Evolutionary conservation across 441 rosid genomes (phyloP), one percentile per base, ranked within the genome.

Genomic region (Erodium texanum): DNA sequence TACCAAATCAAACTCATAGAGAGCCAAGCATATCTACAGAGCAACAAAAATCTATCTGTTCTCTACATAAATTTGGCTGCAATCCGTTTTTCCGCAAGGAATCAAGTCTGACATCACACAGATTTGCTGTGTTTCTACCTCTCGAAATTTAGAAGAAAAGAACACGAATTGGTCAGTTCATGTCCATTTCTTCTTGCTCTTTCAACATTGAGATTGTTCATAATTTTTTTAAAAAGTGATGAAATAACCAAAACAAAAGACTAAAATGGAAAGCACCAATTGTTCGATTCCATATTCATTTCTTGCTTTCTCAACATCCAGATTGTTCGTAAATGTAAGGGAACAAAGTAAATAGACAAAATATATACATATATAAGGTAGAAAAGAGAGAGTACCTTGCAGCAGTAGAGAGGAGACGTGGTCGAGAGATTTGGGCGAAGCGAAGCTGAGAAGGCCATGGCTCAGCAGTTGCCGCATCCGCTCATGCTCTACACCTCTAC

Each of bases 401-500:
- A 72, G 76, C 59, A 59, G 73, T 70, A 74, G 71, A 68, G 79
- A 68, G 78, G 71, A 1, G 71, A 73, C 36, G 69, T 16, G 24
- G 83, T 38, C 10, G 83, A 68, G 38, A 80, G 78, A 63, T 48
- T 76, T 41, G 74, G 77, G 71, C 81, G 83, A 65, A 85, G 24
- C 68, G 81, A 73, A 61, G 81, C 83, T 50, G 87, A 78, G 71
- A 77, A 82, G 65, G 83, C 87, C 97, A 89, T 89, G 74, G 7
- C 68, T 66, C 41, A 54, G 9, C 56, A 48, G 7, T 18, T 12
- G 58, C 58, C 73, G 63, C 75, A 71, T 75, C 58, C 70, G 62
- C 24, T 22, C 63, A 8, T 36, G 52, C 48, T 41, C 48, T 41
- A 41, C 48, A 0, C 11, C 48, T 41, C 48, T 41, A 41, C 48